These are phyloP conservation scores for Neonothopanus nambi DNA, from an alignment of 1,284 basidiomycete species.

Conservation along the genomic window DNA sequence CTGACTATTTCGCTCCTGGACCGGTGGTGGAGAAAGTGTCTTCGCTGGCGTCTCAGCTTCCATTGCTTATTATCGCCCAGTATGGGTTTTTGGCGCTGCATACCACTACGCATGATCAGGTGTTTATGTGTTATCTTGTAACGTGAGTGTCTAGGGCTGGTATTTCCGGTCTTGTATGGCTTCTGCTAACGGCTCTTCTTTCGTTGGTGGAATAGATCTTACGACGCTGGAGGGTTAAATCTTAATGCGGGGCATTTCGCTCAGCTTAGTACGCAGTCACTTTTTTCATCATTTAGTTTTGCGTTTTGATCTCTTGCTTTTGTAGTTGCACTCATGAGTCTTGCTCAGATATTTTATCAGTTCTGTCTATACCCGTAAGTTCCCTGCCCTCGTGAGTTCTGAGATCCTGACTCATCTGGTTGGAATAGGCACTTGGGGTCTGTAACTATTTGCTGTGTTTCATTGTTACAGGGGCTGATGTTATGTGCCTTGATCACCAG, in stretches of 20 bases:
- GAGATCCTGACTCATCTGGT: conserved; percentile 20
- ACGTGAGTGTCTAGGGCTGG: conserved; percentile 66
- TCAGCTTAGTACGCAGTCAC: conserved; percentile 61
- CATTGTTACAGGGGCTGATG: background rate
- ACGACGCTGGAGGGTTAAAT: conserved; percentile 71
- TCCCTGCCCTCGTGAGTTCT: background rate
- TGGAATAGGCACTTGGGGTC: conserved; percentile 53
- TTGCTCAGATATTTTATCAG: conserved; percentile 78
- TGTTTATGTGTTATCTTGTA: conserved; percentile 81
- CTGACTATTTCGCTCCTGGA: too few species aligned
- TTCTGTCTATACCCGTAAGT: conserved; percentile 85
- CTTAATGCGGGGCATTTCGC: conserved; percentile 78
- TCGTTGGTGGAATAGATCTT: conserved; percentile 47
- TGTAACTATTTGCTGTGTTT: conserved; percentile 26
- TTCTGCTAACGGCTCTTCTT: too few species aligned
- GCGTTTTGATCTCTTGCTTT: background rate
- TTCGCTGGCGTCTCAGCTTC: conserved; percentile 63
- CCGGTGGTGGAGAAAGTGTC: conserved; percentile 41
- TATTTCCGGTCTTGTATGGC: background rate
- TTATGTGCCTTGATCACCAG: conserved; percentile 24
- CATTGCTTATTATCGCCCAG: conserved; percentile 71
- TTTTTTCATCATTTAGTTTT: background rate
- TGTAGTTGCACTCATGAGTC: conserved; percentile 76
- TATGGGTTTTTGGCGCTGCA: conserved; percentile 80
- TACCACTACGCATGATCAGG: conserved; percentile 82